A percentile compares a stretch with the other conserved stretches of the same genome.
These are phyloP conservation scores for Plantago ovata DNA, from an alignment of 257 asterid genomes.

Conservation along the genomic window DNA sequence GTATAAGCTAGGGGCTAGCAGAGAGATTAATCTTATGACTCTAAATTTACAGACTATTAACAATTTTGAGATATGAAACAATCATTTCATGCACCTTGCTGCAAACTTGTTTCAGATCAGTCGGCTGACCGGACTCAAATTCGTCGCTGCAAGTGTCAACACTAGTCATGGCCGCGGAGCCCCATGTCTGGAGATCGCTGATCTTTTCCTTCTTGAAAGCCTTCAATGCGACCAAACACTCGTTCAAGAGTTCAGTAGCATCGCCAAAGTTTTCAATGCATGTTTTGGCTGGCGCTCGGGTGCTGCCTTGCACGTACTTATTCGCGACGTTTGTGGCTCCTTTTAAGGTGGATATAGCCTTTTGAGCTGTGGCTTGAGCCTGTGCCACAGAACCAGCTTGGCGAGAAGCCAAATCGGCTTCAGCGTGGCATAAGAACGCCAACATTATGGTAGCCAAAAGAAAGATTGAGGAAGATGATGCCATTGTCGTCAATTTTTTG, in stretches of 20 bases:
- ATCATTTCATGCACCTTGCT: background rate
- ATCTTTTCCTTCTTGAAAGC: background rate
- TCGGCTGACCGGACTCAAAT: slow-evolving; percentile 1
- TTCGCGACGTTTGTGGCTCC: background rate
- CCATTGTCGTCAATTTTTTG: background rate
- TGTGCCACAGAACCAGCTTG: background rate
- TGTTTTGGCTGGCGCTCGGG: background rate
- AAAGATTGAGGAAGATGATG: background rate
- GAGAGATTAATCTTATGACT: no score
- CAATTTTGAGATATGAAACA: background rate
- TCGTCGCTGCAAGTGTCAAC: background rate
- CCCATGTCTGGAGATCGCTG: background rate
- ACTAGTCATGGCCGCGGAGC: background rate
- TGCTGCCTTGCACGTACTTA: background rate
- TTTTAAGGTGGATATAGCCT: background rate
- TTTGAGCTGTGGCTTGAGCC: background rate
- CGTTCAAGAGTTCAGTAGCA: background rate
- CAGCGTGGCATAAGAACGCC: background rate
- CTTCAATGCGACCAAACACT: background rate
- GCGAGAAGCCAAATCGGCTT: background rate
- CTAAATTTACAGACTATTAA: background rate
- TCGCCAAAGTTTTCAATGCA: background rate
- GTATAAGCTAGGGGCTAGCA: slow-evolving; percentile 17
- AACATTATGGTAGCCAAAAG: background rate
- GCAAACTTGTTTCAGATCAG: background rate